phyloP scores from a whole-genome alignment of 202 grass and related monocot genomes.

The Setaria italica region DNA sequence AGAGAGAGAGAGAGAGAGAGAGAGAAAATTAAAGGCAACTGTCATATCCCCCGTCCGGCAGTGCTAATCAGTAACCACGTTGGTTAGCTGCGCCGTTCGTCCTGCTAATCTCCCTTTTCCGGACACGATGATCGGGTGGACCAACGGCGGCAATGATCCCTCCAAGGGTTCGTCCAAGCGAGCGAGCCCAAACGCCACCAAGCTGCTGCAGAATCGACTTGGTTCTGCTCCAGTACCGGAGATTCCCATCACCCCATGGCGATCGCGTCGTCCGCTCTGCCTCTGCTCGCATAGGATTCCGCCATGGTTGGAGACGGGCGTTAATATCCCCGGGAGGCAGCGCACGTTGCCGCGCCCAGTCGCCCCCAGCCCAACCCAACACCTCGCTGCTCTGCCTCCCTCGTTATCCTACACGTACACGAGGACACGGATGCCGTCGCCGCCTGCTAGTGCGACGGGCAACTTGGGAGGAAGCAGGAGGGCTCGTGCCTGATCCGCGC shows the following conservation, averaged over 20 bases:
- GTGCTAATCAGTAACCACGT: neutral
- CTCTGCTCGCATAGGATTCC: conserved; percentile 43
- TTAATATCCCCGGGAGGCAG: conserved; percentile 36
- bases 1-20: no score
- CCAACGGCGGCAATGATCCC: conserved; percentile 17
- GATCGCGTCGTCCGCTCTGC: no score
- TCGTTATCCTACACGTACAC: neutral
- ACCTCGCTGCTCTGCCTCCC: neutral
- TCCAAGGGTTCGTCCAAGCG: neutral
- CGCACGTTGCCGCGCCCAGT: conserved; percentile 48
- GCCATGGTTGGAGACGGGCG: neutral
- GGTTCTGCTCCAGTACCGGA: neutral
- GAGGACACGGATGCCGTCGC: neutral
- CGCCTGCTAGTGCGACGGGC: no score
- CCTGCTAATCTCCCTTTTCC: neutral
- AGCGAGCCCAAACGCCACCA: neutral
- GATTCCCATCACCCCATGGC: neutral
- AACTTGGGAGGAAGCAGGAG: no score
- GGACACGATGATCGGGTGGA: neutral
- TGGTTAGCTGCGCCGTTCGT: conserved; percentile 8
- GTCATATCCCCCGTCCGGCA: neutral
- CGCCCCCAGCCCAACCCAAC: neutral
- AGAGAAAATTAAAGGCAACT: neutral
- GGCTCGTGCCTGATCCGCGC: no score
- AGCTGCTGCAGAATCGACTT: neutral